Evolutionary conservation across 2,329 filamentous ascomycete species (phyloP), one percentile per base, ranked within the genome.

Genomic region (Dactylellina drechsleri): DNA sequence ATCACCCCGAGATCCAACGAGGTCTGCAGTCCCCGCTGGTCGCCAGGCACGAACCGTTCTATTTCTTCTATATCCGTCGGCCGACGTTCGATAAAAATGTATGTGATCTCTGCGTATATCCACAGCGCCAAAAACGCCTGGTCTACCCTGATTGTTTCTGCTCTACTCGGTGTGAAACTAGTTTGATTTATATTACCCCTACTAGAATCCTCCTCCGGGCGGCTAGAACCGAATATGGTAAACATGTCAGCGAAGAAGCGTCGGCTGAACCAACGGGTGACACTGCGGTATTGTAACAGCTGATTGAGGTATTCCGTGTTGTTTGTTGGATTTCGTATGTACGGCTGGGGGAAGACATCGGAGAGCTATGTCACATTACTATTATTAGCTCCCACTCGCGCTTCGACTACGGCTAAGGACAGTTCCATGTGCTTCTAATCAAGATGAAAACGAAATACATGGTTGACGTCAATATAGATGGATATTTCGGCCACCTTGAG

Each of bases 51-150:
- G 23, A 60, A 60, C 31, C 47, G 41, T 49, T 60, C 57, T 13
- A 60, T 15, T 2, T 47, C 23, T 2, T 49, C n/a, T 5, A 60
- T 28, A 49, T 60, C 23, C 15, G 12, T 18, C 2, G 59, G 18
- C 26, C 58, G 49, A 8, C n/a, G 4, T 18, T 56, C 52, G 1
- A 54, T 40, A 26, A 54, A 61, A 13, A 68, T 31, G 20, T 54
- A 56, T n/a, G 47, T 40, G 1, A 53, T 31, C 54, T 68, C 65
- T 0, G 57, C 65, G 4, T 54, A 68, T 16, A 61, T 56, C 65
- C 65, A 68, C 5, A 49, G 28, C 2, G 56, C n/a, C 3, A 68
- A 23, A 20, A 68, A 56, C 0, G 47, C n/a, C 16, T 56, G 16
- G 6, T 68, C 56, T 2, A 68, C 10, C 13, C 57, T 54, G 10